Base-by-base conservation (phyloP, 1,139 yeast genomes). In the Debaryomycetaceae sp. region DNA sequence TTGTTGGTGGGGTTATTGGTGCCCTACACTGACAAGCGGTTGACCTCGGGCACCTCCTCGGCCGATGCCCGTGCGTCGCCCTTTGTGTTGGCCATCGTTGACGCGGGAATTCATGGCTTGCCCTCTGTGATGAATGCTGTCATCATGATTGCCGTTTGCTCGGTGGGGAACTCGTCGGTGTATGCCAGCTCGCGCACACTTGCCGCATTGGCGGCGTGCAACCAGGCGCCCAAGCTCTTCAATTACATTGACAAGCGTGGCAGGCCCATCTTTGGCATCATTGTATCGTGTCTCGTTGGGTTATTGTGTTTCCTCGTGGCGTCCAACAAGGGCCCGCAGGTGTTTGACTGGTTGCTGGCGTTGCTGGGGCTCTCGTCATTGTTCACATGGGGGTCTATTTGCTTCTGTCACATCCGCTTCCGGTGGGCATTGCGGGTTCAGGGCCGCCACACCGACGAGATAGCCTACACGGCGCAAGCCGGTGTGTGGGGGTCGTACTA, bases 371-470 rank as follows among this genome's bases (percentile, higher is more conserved):
- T 85, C 41, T 81, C 93, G 27, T 80, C 95, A 2, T 66, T 86
- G 36, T 84, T 85, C 56, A 83, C 93, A 5, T 85, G 95, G 94
- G 77, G 77, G 24, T 77, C 89, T 13, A 83, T 86, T 46, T 77
- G 82, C 50, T 50, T 82, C 34, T 78, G 86, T 45, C 94, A 80
- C 45, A 64, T 86, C 38, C 72, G 95, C 54, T 84, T 85, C 61
- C 78, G 96, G 63, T 55, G 67, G 32, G 95, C 94, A 2, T 67
- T 86, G 63, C 55, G 57, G 25, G 70, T 49, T 8, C 83, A 82
- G 57, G 85, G 85, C 35, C 73, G 83, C 56, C 61, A 69, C 18
- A 57, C 75, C 11, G 70, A 67, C 31, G 95, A 85, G 53, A 64
- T 86, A 36, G 77, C 86, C 4, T 86, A 72, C 56, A 62, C 64